Conservation (phyloP, 2,329 filamentous ascomycete species). For the Pseudogymnoascus verrucosus region DNA sequence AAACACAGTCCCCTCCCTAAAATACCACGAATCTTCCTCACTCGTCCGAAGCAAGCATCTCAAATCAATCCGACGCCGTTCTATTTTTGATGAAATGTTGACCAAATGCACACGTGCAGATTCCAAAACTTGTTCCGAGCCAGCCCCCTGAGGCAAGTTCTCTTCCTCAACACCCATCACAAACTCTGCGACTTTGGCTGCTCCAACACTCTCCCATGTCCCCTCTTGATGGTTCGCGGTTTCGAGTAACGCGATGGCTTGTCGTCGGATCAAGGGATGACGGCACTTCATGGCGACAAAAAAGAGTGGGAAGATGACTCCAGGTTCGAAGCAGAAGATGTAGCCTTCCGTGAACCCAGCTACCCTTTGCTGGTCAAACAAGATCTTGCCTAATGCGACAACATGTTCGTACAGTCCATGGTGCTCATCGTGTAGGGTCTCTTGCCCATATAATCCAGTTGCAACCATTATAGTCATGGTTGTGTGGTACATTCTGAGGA, state of each 20-base stretch:
- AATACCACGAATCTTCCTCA: background rate
- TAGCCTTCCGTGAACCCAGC: background rate
- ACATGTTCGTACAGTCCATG: conserved; percentile 8
- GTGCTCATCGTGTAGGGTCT: conserved; percentile 10
- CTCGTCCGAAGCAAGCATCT: background rate
- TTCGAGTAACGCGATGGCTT: conserved; percentile 51
- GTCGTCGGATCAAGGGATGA: conserved; percentile 43
- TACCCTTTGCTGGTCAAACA: background rate
- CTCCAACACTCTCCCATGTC: conserved; percentile 49
- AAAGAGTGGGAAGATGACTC: conserved; percentile 54
- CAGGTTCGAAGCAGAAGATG: conserved; percentile 21
- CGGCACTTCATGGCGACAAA: conserved; percentile 57
- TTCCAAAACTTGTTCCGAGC: background rate
- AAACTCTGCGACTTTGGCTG: background rate
- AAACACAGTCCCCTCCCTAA: background rate
- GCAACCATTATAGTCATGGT: conserved; percentile 12
- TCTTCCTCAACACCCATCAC: background rate
- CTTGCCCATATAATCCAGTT: conserved; percentile 11
- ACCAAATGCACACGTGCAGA: background rate
- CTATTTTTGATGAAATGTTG: background rate
- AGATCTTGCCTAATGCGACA: conserved; percentile 8
- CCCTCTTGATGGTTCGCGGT: conserved; percentile 53
- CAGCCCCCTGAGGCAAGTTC: background rate
- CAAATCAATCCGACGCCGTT: background rate
- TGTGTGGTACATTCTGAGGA: conserved; percentile 14